Evolutionary conservation across 2,329 filamentous ascomycete species (phyloP), one percentile per base, ranked within the genome.

Genomic region (Bipolaris gigantea): DNA sequence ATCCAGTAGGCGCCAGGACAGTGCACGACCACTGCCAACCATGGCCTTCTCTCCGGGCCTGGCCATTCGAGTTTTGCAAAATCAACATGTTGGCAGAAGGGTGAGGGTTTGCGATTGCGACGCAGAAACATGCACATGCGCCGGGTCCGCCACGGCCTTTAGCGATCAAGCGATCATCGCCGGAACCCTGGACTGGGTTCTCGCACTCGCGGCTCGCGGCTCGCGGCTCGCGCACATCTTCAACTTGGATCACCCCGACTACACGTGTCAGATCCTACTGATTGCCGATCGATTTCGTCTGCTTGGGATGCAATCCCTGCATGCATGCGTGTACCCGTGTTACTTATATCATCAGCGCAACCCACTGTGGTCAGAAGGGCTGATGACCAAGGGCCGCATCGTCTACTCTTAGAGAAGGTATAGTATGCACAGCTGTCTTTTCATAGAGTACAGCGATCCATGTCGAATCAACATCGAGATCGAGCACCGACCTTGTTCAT

Each of bases 1-100:
- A 47, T 58, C 45, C 45, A 40, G 46, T 36, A 34, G 44, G 39
- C 48, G 2, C 13, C 18, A 44, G 32, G 48, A 51, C 36, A 35
- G 44, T 49, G 56, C 27, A 18, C 43, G 44, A 53, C 43, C 34
- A 42, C 53, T 40, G 52, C 44, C 21, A 43, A 46, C 46, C 19
- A 42, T 53, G 58, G 60, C 48, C 41, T 51, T 32, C 32, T 50
- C 38, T 58, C 63, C 62, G 50, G 32, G 58, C 51, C 36, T 48
- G 46, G 36, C 47, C 23, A 66, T 64, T 62, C 55, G 63, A 57
- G 16, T 30, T 13, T 30, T 30, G 27, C 27, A 30, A 30, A 33
- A n/a, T n/a, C 8, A 18, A 25, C 2, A 23, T 25, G n/a, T 25
- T 21, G 27, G 35, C 39, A 48, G n/a, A 25, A 32, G 32, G 16